A percentile compares a stretch with the other conserved stretches of the same genome.
phyloP scores from a whole-genome alignment of 805 yeast species.

The Metschnikowia reukaufii region DNA sequence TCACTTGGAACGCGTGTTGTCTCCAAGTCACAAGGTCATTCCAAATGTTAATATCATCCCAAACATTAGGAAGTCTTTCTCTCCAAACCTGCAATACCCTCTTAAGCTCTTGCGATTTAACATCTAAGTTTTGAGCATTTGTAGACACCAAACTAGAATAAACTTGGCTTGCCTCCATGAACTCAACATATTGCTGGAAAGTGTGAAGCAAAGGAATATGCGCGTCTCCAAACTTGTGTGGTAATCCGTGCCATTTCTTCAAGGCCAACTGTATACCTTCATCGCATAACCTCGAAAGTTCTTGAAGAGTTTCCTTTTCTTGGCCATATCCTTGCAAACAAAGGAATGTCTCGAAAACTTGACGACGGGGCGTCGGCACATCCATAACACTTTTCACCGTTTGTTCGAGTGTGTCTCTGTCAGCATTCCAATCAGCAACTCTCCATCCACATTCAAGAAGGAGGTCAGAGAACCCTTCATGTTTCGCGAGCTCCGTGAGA shows the following conservation, averaged over 20 bases:
- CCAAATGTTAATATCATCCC: constrained; percentile 99
- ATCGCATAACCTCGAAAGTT: constrained; percentile 82
- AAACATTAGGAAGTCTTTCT: constrained; percentile 89
- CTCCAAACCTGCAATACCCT: constrained; percentile 97
- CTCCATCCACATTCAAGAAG: constrained; percentile 99
- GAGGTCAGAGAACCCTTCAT: constrained; percentile 95
- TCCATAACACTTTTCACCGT: constrained; percentile 96
- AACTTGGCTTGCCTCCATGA: constrained; percentile 95
- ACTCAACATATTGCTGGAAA: constrained; percentile 96
- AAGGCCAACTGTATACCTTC: constrained; percentile 94
- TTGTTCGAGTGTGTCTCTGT: constrained; percentile 90
- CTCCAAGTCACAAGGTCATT: constrained; percentile 98
- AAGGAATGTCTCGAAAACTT: constrained; percentile 90
- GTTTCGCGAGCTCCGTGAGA: constrained; percentile 92
- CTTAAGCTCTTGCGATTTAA: constrained; percentile 90
- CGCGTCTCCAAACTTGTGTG: constrained; percentile 72
- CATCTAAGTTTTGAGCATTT: constrained; percentile 87
- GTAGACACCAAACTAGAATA: constrained; percentile 86
- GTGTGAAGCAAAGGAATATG: constrained; percentile 89
- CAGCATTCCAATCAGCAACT: constrained; percentile 97
- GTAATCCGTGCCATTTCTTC: constrained; percentile 90
- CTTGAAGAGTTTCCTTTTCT: constrained; percentile 81
- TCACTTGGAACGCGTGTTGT: constrained; percentile 96
- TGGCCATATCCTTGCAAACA: constrained; percentile 92
- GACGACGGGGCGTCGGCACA: constrained; percentile 96